phyloP scores from a whole-genome alignment of 129 eudicot species.

The Centella asiatica region DNA sequence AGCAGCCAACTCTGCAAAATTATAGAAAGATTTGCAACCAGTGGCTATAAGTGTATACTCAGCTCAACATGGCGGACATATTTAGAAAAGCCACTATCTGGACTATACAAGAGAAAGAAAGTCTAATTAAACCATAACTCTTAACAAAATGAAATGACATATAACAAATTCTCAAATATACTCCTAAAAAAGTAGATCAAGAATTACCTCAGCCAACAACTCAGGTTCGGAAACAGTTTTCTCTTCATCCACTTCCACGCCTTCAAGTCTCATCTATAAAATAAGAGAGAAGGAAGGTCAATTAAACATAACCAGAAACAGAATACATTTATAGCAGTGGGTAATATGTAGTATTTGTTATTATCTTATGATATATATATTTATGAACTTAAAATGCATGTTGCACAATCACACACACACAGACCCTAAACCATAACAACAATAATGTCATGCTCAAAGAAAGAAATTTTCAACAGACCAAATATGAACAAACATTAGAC shows the following conservation, averaged over 20 bases:
- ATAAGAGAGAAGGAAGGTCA: slow-evolving; percentile 1
- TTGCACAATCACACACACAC: no score
- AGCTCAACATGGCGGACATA: not conserved
- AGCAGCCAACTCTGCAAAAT: not conserved
- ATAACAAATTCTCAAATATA: not conserved
- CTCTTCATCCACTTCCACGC: slow-evolving; percentile 72
- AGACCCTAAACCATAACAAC: no score
- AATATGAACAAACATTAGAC: no score
- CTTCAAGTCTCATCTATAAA: slow-evolving; percentile 60
- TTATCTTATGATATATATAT: no score
- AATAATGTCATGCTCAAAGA: no score
- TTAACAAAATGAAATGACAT: not conserved
- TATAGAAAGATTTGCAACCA: no score
- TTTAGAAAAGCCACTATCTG: not conserved
- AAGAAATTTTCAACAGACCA: no score
- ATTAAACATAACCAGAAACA: no score
- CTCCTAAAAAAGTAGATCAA: not conserved
- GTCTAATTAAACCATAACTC: not conserved
- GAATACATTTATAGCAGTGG: no score
- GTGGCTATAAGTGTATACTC: not conserved
- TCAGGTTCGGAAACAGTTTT: slow-evolving; percentile 78
- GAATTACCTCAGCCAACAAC: slow-evolving; percentile 67
- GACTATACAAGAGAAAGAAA: not conserved
- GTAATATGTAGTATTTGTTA: no score
- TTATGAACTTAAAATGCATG: no score